Base-by-base conservation (phyloP, 1,139 yeast genomes). In the Casaregolazyma lundiana region DNA sequence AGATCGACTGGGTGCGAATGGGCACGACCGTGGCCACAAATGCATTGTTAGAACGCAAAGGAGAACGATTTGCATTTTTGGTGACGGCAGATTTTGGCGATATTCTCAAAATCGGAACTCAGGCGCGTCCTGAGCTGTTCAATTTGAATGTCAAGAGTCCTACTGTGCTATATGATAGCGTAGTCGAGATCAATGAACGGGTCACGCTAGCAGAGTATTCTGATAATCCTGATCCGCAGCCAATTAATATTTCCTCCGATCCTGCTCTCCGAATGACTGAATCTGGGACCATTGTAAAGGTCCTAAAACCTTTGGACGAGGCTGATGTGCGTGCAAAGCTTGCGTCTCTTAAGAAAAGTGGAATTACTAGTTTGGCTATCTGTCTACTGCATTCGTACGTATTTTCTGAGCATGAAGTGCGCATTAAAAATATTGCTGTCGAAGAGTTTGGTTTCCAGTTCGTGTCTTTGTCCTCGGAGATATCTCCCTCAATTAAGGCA, bases 11-110 rank as follows among this genome's bases (percentile, higher is more conserved):
- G 38, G 76, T 84, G 36, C 71, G 90, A 52, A 78, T 84, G 78
- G 94, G 94, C 9, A 84, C 94, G 1, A 85, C 94, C 0, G 85
- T 84, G 17, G 92, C 94, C 1, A 85, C 94, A 0, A 80, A 79
- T 61, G 90, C 92, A 2, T 69, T 85, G 20, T 66, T 81, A 45
- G 88, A 81, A 54, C 70, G 88, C 47, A 79, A 80, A 56, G 88
- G 88, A 44, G 81, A 80, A 45, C 64, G 77, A 11, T 78, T 81
- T 53, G 87, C 84, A 2, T 68, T 81, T 47, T 54, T 81, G 2
- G 80, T 81, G 7, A 80, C 87, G 11, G 75, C 75, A 52, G 88
- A 88, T 0, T 81, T 80, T 63, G 71, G 71, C 45, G 87, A 85
- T 59, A 71, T 81, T 39, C 64, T 85, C 35, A 65, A 72, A 16